Evolutionary conservation across 2,329 filamentous ascomycete genomes (phyloP).

Genomic region (Colletotrichum spaethianum): DNA sequence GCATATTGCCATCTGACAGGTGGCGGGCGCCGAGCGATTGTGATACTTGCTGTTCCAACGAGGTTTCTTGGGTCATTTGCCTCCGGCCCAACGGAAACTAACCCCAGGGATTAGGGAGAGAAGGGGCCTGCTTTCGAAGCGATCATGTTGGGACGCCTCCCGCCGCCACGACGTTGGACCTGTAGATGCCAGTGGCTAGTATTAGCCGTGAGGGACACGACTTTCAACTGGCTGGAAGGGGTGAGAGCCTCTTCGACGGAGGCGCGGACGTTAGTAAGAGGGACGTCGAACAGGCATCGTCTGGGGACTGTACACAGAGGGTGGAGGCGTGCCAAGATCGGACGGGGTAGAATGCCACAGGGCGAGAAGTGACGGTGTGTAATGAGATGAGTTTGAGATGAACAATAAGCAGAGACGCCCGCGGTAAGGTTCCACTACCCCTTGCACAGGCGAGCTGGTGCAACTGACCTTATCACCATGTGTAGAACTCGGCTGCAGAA

Average conservation of each 20-base stretch:
- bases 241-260: background rate
- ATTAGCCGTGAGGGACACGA: background rate
- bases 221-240: background rate
- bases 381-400: background rate
- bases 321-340: constrained; percentile 6
- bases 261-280: background rate
- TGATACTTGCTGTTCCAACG: background rate
- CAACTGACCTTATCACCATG: background rate
- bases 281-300: background rate
- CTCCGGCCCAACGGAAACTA: background rate
- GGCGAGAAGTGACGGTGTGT: background rate
- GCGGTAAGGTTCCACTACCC: background rate
- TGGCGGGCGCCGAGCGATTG: background rate
- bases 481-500: background rate
- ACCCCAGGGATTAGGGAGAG: background rate
- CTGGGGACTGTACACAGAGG: constrained; percentile 10
- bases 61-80: background rate
- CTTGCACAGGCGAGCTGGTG: background rate
- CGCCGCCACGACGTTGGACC: background rate
- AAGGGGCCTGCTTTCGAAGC: background rate
- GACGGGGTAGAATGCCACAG: constrained; percentile 12
- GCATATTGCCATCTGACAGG: background rate
- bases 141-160: too few species aligned
- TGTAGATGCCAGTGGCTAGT: background rate
- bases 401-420: background rate